Conservation (phyloP, 345 rosid genomes). For the Corchorus capsularis region DNA sequence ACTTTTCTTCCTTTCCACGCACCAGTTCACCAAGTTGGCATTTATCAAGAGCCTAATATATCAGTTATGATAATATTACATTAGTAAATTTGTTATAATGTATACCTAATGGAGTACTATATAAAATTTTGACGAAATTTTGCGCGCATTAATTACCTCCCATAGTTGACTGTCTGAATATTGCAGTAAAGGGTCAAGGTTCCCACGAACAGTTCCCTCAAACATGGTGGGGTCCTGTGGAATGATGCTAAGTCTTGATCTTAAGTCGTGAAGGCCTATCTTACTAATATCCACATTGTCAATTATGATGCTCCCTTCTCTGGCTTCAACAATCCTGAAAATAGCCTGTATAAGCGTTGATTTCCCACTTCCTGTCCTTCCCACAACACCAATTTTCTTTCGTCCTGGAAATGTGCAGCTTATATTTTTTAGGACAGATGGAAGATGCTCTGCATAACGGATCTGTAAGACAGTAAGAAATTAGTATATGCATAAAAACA, state of each 20-base stretch:
- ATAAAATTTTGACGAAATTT: too few relatives aligned
- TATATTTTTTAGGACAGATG: constrained; percentile 75
- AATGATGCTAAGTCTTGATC: constrained; percentile 90
- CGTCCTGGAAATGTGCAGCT: constrained; percentile 81
- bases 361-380: constrained; percentile 97
- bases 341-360: constrained; percentile 89
- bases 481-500: background rate
- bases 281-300: constrained; percentile 73
- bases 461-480: constrained; percentile 44
- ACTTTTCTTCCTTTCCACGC: constrained; percentile 66
- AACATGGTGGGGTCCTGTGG: constrained; percentile 97
- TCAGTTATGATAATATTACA: background rate
- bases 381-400: constrained; percentile 89
- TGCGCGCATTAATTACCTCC: constrained; percentile 53
- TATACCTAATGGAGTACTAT: too few relatives aligned
- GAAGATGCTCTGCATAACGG: constrained; percentile 91
- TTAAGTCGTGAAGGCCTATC: constrained; percentile 86
- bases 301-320: constrained; percentile 79
- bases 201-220: constrained; percentile 88
- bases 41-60: constrained; percentile 70
- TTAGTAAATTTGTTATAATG: background rate
- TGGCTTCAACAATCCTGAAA: constrained; percentile 85
- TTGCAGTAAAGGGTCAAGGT: constrained; percentile 78
- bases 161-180: constrained; percentile 66
- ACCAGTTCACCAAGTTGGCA: constrained; percentile 80